Percentiles rank a stretch among this genome's conserved stretches.
Evolutionary conservation across 306 rosid genomes (phyloP).

Genomic region (Mimosa bimucronata): DNA sequence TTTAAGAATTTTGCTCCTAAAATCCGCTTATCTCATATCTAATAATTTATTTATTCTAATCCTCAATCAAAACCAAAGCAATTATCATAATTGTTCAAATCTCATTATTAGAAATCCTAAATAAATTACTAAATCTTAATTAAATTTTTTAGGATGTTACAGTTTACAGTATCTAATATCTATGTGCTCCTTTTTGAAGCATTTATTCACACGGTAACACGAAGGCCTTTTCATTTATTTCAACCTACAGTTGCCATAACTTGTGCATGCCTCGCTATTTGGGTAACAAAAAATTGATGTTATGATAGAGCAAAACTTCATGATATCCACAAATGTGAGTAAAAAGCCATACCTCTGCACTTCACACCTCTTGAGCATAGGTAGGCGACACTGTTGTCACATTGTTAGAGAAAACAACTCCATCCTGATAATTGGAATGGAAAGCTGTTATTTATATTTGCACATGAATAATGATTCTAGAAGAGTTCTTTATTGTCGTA

Average conservation of each 20-base stretch:
- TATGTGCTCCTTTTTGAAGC: not conserved
- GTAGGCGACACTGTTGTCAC: constrained; percentile 98
- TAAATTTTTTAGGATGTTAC: no score
- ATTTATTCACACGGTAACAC: constrained; percentile 12
- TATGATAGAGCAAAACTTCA: constrained; percentile 17
- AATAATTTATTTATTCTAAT: no score
- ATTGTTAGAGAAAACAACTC: constrained; percentile 89
- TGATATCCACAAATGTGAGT: constrained; percentile 36
- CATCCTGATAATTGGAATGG: constrained; percentile 66
- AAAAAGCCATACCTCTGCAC: constrained; percentile 73
- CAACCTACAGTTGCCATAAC: constrained; percentile 17
- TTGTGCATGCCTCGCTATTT: constrained; percentile 11
- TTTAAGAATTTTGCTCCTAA: no score
- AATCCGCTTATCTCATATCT: no score
- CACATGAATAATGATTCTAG: constrained; percentile 4
- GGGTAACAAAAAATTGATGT: constrained; percentile 17
- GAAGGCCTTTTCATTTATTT: constrained; percentile 4
- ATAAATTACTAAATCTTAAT: no score
- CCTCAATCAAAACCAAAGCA: no score
- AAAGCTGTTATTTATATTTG: constrained; percentile 33
- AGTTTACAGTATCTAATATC: constrained; percentile 26
- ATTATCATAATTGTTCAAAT: no score
- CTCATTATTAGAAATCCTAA: no score
- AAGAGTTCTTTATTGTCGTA: constrained; percentile 39
- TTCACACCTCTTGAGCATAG: constrained; percentile 92